phyloP scores from a whole-genome alignment of 495 filamentous ascomycete species.

The Aspergillus kassunensis region DNA sequence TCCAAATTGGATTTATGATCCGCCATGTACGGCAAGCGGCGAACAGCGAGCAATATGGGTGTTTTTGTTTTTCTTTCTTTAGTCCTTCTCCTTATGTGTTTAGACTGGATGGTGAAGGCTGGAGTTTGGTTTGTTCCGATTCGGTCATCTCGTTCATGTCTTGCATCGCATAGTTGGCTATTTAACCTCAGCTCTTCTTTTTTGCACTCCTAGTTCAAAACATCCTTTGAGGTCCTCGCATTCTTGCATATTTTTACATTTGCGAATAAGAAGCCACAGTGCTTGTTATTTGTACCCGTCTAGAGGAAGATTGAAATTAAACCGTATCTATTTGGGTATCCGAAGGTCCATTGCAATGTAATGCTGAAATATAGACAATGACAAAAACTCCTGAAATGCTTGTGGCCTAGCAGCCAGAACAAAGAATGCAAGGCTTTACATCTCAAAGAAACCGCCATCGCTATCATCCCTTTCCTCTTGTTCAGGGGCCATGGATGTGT shows the following conservation, averaged over 20 bases:
- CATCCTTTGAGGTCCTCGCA: too few relatives aligned
- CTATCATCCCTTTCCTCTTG: constrained; percentile 42
- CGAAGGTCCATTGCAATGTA: constrained; percentile 1
- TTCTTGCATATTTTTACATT: not conserved
- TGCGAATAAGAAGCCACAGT: not conserved
- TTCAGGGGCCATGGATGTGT: constrained; percentile 11
- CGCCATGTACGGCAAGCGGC: too few relatives aligned
- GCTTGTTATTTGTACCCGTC: constrained; percentile 1
- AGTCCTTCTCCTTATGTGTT: not conserved
- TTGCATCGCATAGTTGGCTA: not conserved
- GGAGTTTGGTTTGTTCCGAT: constrained; percentile 16
- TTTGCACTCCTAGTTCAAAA: too few relatives aligned
- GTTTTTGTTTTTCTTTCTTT: not conserved
- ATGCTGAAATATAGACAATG: not conserved
- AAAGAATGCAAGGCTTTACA: constrained; percentile 16
- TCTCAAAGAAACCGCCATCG: constrained; percentile 55
- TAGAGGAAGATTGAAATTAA: constrained; percentile 6
- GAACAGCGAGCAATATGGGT: too few relatives aligned
- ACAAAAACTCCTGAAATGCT: constrained; percentile 22
- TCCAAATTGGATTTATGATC: not conserved
- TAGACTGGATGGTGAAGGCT: constrained; percentile 15
- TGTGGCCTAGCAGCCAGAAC: constrained; percentile 14
- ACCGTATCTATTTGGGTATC: constrained; percentile 21
- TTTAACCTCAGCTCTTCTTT: too few relatives aligned
- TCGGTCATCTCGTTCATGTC: too few relatives aligned